phyloP scores from a whole-genome alignment of 83 land plant genomes.

The Picea abies region DNA sequence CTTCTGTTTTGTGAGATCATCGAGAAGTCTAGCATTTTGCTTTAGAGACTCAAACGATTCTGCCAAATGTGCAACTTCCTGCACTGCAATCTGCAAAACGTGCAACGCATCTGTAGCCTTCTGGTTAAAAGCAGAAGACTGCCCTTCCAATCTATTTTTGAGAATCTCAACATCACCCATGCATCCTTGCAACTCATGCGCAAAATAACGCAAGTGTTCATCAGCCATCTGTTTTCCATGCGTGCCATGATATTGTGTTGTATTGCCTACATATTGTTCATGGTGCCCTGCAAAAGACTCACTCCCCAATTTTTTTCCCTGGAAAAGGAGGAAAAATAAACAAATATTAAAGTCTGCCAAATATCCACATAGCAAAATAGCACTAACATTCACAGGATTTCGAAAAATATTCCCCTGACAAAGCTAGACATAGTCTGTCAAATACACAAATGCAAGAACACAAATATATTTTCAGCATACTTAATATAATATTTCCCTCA shows the following conservation, averaged over 20 bases:
- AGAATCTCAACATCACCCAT: constrained; percentile 23
- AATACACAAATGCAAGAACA: neutral
- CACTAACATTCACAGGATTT: neutral
- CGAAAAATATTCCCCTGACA: neutral
- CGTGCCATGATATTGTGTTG: constrained; percentile 1
- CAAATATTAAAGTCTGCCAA: neutral
- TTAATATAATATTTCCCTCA: too few relatives aligned
- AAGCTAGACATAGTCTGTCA: neutral
- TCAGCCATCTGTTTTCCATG: constrained; percentile 20
- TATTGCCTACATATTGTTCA: neutral
- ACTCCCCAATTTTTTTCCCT: neutral
- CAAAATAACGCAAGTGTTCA: constrained; percentile 12
- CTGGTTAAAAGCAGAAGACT: constrained; percentile 23
- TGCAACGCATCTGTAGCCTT: constrained; percentile 19
- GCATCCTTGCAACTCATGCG: constrained; percentile 23
- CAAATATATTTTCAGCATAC: too few relatives aligned
- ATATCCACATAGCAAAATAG: neutral
- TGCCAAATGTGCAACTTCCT: constrained; percentile 26
- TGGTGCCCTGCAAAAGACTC: neutral
- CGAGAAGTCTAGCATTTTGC: constrained; percentile 13
- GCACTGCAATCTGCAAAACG: constrained; percentile 11
- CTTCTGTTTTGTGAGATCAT: constrained; percentile 31
- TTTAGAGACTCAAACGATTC: constrained; percentile 26
- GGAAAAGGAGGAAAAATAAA: neutral
- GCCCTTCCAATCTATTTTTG: constrained; percentile 30